Percentiles rank a stretch among this genome's conserved stretches.
Conservation (phyloP, 2,329 filamentous ascomycete species). For the Colletotrichum godetiae region DNA sequence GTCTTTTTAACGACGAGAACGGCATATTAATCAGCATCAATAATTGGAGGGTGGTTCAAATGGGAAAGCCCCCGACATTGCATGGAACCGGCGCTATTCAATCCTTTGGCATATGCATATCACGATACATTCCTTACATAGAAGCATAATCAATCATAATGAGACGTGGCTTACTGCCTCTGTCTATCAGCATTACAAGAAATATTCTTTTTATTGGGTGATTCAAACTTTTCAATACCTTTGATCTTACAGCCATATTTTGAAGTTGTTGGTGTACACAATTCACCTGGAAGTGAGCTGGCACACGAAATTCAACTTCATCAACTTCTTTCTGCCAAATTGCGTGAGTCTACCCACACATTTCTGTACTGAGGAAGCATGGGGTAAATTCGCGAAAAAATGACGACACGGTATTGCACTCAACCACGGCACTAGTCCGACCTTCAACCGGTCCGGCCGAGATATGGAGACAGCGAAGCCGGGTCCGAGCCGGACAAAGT, state of each 20-base stretch:
- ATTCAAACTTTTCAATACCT: background rate
- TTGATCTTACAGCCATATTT: background rate
- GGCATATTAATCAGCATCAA: slow-evolving; percentile 14
- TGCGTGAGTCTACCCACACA: no score
- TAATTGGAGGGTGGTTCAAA: background rate
- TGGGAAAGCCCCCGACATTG: background rate
- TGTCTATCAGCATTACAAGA: background rate
- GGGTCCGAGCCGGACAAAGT: background rate
- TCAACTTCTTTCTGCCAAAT: no score
- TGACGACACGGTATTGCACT: background rate
- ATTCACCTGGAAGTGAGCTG: no score
- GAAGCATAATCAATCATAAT: slow-evolving; percentile 25
- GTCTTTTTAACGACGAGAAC: background rate
- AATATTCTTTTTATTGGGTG: rapidly evolving
- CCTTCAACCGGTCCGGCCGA: background rate
- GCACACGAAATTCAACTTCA: no score
- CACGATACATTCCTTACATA: slow-evolving; percentile 33
- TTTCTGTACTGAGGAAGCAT: no score
- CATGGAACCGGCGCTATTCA: slow-evolving; percentile 31
- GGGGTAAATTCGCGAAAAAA: background rate
- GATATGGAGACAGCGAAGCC: background rate
- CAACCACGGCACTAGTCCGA: background rate
- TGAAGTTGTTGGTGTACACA: background rate
- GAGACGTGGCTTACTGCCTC: slow-evolving; percentile 8
- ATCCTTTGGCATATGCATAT: slow-evolving; percentile 31